phyloP scores from a whole-genome alignment of 805 yeast species.

The Myxozyma kluyveri region DNA sequence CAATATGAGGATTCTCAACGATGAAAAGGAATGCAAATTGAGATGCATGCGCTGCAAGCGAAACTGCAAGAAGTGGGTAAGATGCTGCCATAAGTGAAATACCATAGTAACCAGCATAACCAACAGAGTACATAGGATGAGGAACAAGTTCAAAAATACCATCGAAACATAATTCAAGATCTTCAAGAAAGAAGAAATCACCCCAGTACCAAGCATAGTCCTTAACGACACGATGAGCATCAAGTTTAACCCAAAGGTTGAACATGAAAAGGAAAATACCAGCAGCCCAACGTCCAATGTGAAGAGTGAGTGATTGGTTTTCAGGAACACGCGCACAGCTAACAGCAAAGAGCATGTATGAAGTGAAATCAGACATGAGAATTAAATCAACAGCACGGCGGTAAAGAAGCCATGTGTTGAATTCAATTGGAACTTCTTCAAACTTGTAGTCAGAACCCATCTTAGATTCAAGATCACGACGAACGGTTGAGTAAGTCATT shows the following conservation, averaged over 20 bases:
- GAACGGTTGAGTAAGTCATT: slow-evolving; percentile 44
- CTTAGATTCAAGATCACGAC: slow-evolving; percentile 48
- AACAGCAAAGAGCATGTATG: slow-evolving; percentile 66
- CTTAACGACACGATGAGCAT: slow-evolving; percentile 83
- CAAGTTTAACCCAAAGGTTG: slow-evolving; percentile 80
- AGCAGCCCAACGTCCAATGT: slow-evolving; percentile 51
- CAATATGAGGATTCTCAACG: slow-evolving; percentile 85
- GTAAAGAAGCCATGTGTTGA: slow-evolving; percentile 78
- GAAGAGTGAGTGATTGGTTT: slow-evolving; percentile 46
- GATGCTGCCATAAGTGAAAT: slow-evolving; percentile 74
- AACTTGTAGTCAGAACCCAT: slow-evolving; percentile 44
- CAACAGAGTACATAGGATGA: slow-evolving; percentile 90
- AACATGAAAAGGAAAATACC: slow-evolving; percentile 66
- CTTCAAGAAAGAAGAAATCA: slow-evolving; percentile 79
- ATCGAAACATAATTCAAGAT: slow-evolving; percentile 69
- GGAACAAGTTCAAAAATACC: slow-evolving; percentile 89
- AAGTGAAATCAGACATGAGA: slow-evolving; percentile 78
- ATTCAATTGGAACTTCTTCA: slow-evolving; percentile 59
- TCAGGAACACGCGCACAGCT: slow-evolving; percentile 40
- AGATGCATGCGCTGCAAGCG: slow-evolving; percentile 69
- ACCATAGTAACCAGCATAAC: slow-evolving; percentile 84
- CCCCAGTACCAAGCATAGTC: slow-evolving; percentile 97
- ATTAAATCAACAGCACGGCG: slow-evolving; percentile 77
- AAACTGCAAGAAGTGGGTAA: slow-evolving; percentile 64
- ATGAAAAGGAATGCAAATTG: slow-evolving; percentile 72